Evolutionary conservation across 75 land plant genomes (phyloP).

Genomic region (Selaginella tamariscina): DNA sequence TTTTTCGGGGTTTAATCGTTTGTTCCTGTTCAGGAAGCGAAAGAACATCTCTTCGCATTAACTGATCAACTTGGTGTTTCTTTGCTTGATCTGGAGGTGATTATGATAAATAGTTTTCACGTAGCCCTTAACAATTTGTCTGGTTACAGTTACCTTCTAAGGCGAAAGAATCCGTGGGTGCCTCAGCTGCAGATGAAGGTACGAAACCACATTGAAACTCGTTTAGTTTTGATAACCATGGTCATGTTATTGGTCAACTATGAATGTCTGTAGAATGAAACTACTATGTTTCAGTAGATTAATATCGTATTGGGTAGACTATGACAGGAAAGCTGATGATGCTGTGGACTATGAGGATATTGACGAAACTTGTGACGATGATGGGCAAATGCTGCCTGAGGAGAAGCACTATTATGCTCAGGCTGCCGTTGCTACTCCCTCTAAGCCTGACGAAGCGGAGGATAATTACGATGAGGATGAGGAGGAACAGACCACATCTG

Average conservation of each 20-base stretch:
- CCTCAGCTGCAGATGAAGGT: neutral
- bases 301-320: conserved; percentile 21
- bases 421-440: conserved; percentile 39
- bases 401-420: conserved; percentile 47
- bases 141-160: neutral
- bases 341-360: conserved; percentile 92
- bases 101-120: conserved; percentile 7
- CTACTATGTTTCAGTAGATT: neutral
- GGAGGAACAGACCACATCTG: conserved; percentile 11
- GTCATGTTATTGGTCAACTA: too few relatives aligned
- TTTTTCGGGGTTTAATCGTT: neutral
- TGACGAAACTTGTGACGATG: conserved; percentile 85
- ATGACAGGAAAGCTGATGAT: conserved; percentile 67
- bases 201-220: neutral
- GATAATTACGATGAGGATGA: conserved; percentile 90
- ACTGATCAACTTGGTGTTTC: conserved; percentile 75
- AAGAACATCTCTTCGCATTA: conserved; percentile 86
- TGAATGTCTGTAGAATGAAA: neutral
- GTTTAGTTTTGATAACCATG: too few relatives aligned
- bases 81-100: conserved; percentile 71
- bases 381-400: conserved; percentile 43
- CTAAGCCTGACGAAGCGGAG: conserved; percentile 51
- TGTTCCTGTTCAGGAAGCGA: conserved; percentile 60
- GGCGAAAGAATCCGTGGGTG: neutral
- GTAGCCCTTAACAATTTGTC: neutral